Base-by-base conservation (phyloP, 2,329 filamentous ascomycete species). In the Trichophyton rubrum region DNA sequence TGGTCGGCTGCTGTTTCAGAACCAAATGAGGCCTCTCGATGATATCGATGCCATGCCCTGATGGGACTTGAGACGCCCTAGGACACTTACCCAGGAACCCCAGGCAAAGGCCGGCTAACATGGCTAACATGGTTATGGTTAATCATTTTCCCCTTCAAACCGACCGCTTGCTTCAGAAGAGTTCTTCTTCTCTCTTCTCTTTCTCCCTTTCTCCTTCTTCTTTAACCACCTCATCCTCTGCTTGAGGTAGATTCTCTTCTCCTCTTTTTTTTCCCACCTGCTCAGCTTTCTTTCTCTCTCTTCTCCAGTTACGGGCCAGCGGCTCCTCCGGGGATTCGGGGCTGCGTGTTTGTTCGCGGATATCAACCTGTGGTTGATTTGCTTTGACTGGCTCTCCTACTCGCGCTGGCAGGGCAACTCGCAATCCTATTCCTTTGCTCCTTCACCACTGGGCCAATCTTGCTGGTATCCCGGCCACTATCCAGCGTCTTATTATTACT, bases 61-160 rank as follows among this genome's bases (percentile, higher is more conserved):
- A 55, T 15, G 30, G 33, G 49, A 55, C 49, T 33, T 55, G 49
- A 55, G 49, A 55, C 49, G 49, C 49, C 49, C 49, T 33, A 55
- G n/a, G 43, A 11, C 43, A 8, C 9, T 15, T 22, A 15, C 27
- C 49, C 30, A 55, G 49, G 49, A 15, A 55, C 33, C 27, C 49
- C 49, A 55, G 49, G 45, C 13, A 49, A 49, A 27, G 45, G 27
- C 49, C 49, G 30, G 49, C 49, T 55, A 55, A 55, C 49, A 55
- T 55, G 49, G 49, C 33, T 38, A 38, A 38, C 33, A 38, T 38
- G 33, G 33, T 55, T 20, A 20, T 33, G 49, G 49, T 3, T 15
- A 55, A 55, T 55, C 49, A 55, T 55, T 55, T 55, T 55, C 49
- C 49, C 49, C 49, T 55, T 55, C 49, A 55, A 55, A 55, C 49